Evolutionary conservation across 176 grass and related monocot species (phyloP), one percentile per base, ranked within the genome.

Genomic region (Saccharum spontaneum): DNA sequence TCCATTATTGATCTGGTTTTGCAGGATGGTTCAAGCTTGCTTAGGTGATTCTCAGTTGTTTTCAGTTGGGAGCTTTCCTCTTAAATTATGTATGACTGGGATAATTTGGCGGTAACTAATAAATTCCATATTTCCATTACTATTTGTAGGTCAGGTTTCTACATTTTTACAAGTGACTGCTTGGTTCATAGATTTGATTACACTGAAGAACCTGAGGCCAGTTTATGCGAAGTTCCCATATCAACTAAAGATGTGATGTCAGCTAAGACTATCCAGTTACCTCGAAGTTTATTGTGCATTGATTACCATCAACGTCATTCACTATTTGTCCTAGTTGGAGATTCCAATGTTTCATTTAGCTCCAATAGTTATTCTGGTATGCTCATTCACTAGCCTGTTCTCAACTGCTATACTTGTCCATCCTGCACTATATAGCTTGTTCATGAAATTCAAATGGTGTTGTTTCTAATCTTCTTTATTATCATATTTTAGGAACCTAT

Each of bases 101-200:
- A 82, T 41, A 10, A 30, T 85, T 80, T 88, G 72, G 60, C 14
- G 74, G 31, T 82, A 88, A 84, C 71, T 79, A 73, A 87, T 84
- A 82, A 41, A 50, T 54, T 85, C 16, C 15, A 20, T 93, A 41
- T 44, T 54, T 85, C 22, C 15, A 20, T 93, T 75, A 65, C 82
- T 85, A 30, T 84, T 86, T 87, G 46, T 84, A 98, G 96, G 83
- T 80, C 20, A 45, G 80, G 87, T 71, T 87, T 95, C 82, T 87
- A 75, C 45, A 88, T 93, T 79, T 89, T 94, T 66, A 86, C 91
- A 75, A 87, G 33, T 80, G 91, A 98, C 88, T 90, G 96, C 78
- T 87, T 40, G 14, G 50, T 93, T 75, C 83, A 94, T 90, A 87
- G 77, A 89, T 67, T 95, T 67, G 85, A 91, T 86, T 82, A 88